Evolutionary conservation across 2,329 filamentous ascomycete species (phyloP), one percentile per base, ranked within the genome.

Genomic region (Aspergillus ibericus): DNA sequence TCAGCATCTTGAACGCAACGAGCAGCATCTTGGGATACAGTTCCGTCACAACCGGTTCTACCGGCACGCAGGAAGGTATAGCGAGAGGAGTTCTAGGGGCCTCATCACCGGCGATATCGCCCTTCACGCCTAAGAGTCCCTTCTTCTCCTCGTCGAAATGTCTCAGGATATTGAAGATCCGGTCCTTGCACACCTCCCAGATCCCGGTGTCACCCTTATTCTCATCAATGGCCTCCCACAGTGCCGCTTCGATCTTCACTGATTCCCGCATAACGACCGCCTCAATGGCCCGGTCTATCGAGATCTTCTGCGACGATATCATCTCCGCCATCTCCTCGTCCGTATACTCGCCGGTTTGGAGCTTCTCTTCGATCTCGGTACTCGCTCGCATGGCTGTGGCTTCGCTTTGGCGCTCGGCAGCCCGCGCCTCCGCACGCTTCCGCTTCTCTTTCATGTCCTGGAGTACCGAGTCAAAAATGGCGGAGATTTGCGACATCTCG

Each of bases 1-100:
- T 75, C 16, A 79, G 68, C 5, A 78, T 64, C 15, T 73, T 73
- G 32, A 80, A 74, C 3, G 76, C 75, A 35, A 73, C 63, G 4
- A 79, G 71, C 16, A 78, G 72, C 18, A 74, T 70, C n/a, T 68
- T 68, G 4, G 77, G 76, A 61, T 80, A 81, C 9, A 78, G 65
- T n/a, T 64, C 65, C 4, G 67, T 66, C 18, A 78, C 65, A 20
- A 78, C 68, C 0, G 67, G 62, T 34, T 71, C 64, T 7, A 67
- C 56, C 8, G 75, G 71, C 10, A 77, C 66, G 13, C 63, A 59
- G 1, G 60, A 40, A 1, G 73, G 75, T n/a, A 77, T 70, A 5
- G 70, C 58, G n/a, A 76, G 58, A 48, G 60, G 61, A 15, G 53
- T 46, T 20, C 5, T 49, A 18, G 8, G 9, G 15, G 6, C 5